These are phyloP conservation scores for Phanerochaete carnosa DNA, from an alignment of 768 basidiomycete species.

Conservation along the genomic window DNA sequence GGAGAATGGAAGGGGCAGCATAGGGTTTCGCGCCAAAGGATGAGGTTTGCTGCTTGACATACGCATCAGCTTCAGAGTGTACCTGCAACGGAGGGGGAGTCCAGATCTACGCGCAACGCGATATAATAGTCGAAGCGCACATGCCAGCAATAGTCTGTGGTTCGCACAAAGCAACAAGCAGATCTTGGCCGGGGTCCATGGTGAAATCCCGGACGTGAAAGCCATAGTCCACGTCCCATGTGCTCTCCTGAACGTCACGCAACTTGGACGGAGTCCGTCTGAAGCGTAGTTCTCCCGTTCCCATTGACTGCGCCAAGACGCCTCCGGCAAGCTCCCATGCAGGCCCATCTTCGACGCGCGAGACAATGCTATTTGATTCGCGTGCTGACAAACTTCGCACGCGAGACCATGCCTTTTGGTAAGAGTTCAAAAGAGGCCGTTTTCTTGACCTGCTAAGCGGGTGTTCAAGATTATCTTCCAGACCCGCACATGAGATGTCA, in stretches of 20 bases:
- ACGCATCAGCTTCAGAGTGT: background rate
- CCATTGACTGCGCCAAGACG: slow-evolving; percentile 7
- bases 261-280: slow-evolving; percentile 3
- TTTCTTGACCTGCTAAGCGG: slow-evolving; percentile 3
- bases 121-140: background rate
- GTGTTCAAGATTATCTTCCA: slow-evolving; percentile 10
- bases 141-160: background rate
- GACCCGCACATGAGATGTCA: background rate
- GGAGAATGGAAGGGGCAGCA: background rate
- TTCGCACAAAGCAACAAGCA: background rate
- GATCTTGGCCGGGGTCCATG: slow-evolving; percentile 12
- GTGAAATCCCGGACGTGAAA: slow-evolving; percentile 10
- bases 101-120: background rate
- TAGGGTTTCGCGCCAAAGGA: background rate
- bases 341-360: slow-evolving; percentile 6
- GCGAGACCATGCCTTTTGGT: background rate
- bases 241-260: background rate
- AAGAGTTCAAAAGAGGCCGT: background rate
- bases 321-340: slow-evolving; percentile 15
- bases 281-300: slow-evolving; percentile 1
- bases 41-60: slow-evolving; percentile 5
- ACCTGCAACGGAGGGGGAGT: background rate
- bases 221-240: slow-evolving; percentile 3
- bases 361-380: background rate
- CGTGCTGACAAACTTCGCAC: background rate